Evolutionary conservation across 352 stramenopile species (phyloP).

Genomic region (Pythium phragmitis): DNA sequence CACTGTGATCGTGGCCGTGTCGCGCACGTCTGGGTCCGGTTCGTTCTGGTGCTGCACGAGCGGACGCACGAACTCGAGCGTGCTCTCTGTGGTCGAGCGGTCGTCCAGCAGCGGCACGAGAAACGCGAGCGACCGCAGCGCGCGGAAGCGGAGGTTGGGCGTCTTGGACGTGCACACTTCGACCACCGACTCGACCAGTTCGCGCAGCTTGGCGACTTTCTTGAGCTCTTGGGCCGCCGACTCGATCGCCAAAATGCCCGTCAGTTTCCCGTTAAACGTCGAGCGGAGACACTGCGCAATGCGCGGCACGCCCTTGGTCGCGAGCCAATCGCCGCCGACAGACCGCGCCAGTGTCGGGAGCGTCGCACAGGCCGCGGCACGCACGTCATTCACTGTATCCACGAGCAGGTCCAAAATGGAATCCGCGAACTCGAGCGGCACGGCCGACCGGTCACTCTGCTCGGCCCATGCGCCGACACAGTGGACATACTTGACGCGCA

Average conservation of each 20-base stretch:
- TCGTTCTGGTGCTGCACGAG: constrained; percentile 61
- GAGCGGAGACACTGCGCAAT: constrained; percentile 64
- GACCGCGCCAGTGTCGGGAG: constrained; percentile 64
- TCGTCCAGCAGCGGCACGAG: constrained; percentile 75
- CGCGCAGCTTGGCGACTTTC: constrained; percentile 63
- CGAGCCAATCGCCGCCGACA: constrained; percentile 77
- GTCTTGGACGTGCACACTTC: constrained; percentile 80
- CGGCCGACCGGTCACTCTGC: constrained; percentile 49
- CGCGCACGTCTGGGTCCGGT: constrained; percentile 68
- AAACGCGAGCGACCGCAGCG: constrained; percentile 62
- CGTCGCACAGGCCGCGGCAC: constrained; percentile 56
- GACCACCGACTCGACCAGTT: constrained; percentile 63
- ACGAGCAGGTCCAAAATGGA: constrained; percentile 63
- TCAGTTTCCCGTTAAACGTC: constrained; percentile 75
- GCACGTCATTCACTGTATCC: constrained; percentile 76
- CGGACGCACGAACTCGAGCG: constrained; percentile 76
- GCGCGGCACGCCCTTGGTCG: constrained; percentile 60
- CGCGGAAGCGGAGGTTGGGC: constrained; percentile 78
- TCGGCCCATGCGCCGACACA: constrained; percentile 81
- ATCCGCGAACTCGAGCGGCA: constrained; percentile 71
- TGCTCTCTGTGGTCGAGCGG: constrained; percentile 54
- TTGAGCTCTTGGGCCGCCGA: constrained; percentile 58
- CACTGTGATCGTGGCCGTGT: constrained; percentile 63
- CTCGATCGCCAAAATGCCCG: constrained; percentile 68
- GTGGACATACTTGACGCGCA: constrained; percentile 85